Evolutionary conservation across 2,329 filamentous ascomycete species (phyloP), one percentile per base, ranked within the genome.

Genomic region (Aspergillus niger): DNA sequence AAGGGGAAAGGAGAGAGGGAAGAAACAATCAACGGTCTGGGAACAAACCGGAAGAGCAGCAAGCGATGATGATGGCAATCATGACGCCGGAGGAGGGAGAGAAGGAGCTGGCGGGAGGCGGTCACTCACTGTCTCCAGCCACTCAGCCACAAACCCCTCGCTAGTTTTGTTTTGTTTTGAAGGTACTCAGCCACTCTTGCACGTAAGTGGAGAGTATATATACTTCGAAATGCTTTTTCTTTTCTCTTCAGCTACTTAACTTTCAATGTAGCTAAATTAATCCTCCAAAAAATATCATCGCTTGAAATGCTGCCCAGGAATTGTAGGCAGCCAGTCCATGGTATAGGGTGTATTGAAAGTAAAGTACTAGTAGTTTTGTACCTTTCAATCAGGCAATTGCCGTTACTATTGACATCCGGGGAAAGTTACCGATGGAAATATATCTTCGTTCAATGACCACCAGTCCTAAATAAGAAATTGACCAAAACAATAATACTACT

Each of bases 101-200:
- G 60, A 57, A 55, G 58, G 41, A 58, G 47, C 52, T 49, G 60
- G 58, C 64, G 64, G 63, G 58, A 66, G 64, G 63, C 62, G 64
- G 64, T 66, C 60, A 61, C 48, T 43, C 41, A 15, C 28, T n/a
- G 17, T 59, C 44, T 32, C 43, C 30, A 39, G n/a, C 43, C 41
- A 59, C 39, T 20, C 22, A 58, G 48, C 22, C 26, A 52, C 22
- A 52, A 52, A 51, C 41, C 41, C 41, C 41, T 44, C 41, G 41
- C 41, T 44, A 44, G 41, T 44, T 22, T 44, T 11, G n/a, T 44
- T 44, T 44, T 44, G n/a, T 44, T 44, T 44, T 17, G n/a, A 44
- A 44, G 10, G 41, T 6, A 44, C 41, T 44, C 41, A 44, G 41
- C 41, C 41, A 44, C 41, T 44, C 11, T 24, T 26, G 52, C 11